A percentile compares a stretch with the other conserved stretches of the same genome.
Conservation (phyloP, 2,329 filamentous ascomycete species). For the Xylaria sp. region DNA sequence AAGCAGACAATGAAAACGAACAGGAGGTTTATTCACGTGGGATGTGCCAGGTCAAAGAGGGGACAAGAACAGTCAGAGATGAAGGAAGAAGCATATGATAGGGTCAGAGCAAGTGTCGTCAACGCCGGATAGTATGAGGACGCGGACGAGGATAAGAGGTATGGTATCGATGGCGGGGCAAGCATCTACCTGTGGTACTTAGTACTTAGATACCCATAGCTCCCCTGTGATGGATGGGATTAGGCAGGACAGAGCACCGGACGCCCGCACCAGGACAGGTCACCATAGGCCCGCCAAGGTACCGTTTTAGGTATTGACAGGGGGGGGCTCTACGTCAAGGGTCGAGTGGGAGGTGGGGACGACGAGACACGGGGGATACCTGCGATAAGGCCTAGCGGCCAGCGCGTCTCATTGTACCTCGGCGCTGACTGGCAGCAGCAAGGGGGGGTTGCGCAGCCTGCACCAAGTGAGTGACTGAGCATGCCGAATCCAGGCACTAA, state of each 20-base stretch:
- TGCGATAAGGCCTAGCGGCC: slow-evolving; percentile 24
- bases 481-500: slow-evolving; percentile 6
- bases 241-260: slow-evolving; percentile 33
- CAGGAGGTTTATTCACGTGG: slow-evolving; percentile 35
- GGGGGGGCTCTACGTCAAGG: slow-evolving; percentile 20
- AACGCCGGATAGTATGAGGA: slow-evolving; percentile 30
- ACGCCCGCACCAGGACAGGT: slow-evolving; percentile 33
- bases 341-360: slow-evolving; percentile 23
- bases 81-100: slow-evolving; percentile 29
- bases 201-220: slow-evolving; percentile 9
- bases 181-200: slow-evolving; percentile 6
- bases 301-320: slow-evolving; percentile 30
- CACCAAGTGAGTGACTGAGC: slow-evolving; percentile 25
- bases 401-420: slow-evolving; percentile 17
- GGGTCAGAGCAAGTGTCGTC: slow-evolving; percentile 34
- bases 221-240: slow-evolving; percentile 17
- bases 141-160: slow-evolving; percentile 19
- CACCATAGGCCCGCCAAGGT: slow-evolving; percentile 27
- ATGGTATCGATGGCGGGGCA: slow-evolving; percentile 32
- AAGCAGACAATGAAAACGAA: slow-evolving; percentile 29
- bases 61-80: slow-evolving; percentile 25
- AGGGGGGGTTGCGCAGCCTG: slow-evolving; percentile 28
- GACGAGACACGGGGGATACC: background rate
- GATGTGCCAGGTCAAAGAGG: slow-evolving; percentile 24
- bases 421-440: slow-evolving; percentile 6